These are phyloP conservation scores for Lasiosphaeria ovina DNA, from an alignment of 495 filamentous ascomycete genomes.

Conservation along the genomic window DNA sequence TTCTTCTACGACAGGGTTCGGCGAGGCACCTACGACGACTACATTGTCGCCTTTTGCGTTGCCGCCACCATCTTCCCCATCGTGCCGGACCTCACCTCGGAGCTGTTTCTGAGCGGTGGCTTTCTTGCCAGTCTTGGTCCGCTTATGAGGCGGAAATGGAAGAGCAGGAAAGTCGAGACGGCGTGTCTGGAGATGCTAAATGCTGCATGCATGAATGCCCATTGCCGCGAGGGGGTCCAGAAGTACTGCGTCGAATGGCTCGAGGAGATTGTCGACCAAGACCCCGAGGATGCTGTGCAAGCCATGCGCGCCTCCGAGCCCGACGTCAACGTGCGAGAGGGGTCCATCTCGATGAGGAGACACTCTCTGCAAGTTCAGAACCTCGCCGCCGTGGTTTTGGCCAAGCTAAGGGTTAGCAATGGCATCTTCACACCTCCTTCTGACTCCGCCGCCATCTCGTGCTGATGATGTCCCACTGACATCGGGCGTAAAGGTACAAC, in stretches of 20 bases:
- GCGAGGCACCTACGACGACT: conserved; percentile 55
- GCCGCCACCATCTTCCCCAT: conserved; percentile 85
- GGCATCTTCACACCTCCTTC: conserved; percentile 13
- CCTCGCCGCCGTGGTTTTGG: conserved; percentile 81
- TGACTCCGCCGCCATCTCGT: conserved; percentile 13
- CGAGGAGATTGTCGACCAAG: conserved; percentile 69
- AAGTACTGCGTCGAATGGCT: conserved; percentile 83
- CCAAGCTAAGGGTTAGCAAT: conserved; percentile 63
- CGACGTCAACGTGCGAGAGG: conserved; percentile 34
- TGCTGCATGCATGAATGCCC: conserved; percentile 78
- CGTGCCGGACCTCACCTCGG: conserved; percentile 63
- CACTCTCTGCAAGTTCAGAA: conserved; percentile 53
- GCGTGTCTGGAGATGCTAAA: conserved; percentile 84
- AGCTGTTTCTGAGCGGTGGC: conserved; percentile 79
- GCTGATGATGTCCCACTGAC: conserved; percentile 44
- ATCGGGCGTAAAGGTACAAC: conserved; percentile 49
- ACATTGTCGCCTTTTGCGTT: conserved; percentile 80
- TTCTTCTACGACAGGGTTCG: conserved; percentile 58
- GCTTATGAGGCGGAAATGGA: conserved; percentile 68
- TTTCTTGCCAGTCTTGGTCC: conserved; percentile 71
- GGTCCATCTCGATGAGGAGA: conserved; percentile 45
- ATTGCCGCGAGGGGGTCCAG: conserved; percentile 74
- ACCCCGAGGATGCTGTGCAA: conserved; percentile 59
- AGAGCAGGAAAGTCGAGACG: conserved; percentile 74
- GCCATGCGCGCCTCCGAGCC: conserved; percentile 38